These are phyloP conservation scores for Elsinoe necatrix DNA, from an alignment of 2,329 filamentous ascomycete species.

Conservation along the genomic window DNA sequence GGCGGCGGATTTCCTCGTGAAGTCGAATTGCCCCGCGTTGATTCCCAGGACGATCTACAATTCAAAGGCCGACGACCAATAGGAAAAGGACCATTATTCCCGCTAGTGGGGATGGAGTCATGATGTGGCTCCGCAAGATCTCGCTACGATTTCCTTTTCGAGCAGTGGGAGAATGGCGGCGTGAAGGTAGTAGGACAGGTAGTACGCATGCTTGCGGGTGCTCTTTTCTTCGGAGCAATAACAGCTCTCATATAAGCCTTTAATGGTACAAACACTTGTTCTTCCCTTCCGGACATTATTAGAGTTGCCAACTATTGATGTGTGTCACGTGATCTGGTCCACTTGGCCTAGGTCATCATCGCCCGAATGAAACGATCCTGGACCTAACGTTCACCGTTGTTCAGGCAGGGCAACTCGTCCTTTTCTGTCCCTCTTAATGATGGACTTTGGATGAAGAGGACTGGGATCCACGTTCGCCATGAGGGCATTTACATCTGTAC, in stretches of 20 bases:
- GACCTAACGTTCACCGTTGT: not conserved
- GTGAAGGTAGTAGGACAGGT: not conserved
- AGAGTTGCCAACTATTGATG: not conserved
- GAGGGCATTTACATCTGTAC: not conserved
- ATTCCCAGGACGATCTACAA: not conserved
- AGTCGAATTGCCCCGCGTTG: constrained; percentile 8
- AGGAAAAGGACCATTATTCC: constrained; percentile 7
- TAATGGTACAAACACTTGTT: not conserved
- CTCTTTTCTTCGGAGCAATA: too few relatives aligned
- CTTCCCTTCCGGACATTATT: not conserved
- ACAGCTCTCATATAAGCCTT: too few relatives aligned
- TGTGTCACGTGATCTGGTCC: constrained; percentile 2
- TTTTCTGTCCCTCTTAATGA: not conserved
- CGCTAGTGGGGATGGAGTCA: not conserved
- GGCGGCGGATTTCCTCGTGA: not conserved
- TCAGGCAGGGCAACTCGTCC: not conserved
- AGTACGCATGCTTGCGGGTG: not conserved
- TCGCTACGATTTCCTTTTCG: not conserved
- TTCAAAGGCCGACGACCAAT: constrained; percentile 11
- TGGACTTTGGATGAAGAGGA: constrained; percentile 1
- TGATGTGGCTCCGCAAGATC: constrained; percentile 2
- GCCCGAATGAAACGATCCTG: not conserved
- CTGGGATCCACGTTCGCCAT: not conserved
- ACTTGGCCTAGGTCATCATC: constrained; percentile 5
- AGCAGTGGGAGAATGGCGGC: not conserved